Base-by-base conservation (phyloP, 805 yeast species). In the Kluyveromyces siamensis region DNA sequence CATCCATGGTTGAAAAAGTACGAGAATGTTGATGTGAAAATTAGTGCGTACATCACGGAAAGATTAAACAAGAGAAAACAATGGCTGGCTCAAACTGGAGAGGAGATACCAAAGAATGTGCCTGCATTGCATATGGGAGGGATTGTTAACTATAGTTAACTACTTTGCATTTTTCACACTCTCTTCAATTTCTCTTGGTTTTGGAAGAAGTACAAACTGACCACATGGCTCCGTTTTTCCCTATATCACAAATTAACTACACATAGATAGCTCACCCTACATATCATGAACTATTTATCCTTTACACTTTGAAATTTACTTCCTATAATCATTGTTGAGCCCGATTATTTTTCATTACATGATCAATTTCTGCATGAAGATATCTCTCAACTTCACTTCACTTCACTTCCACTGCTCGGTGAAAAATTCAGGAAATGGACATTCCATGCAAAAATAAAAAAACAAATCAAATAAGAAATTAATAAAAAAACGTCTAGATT, bases 1-100 rank as follows among this genome's bases (percentile, higher is more conserved):
- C 95, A 87, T 62, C 93, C 93, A 2, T 93, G 99, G 98, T 69
- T 93, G 50, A 63, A 71, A 27, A 74, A 72, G 53, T 74, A 75
- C 56, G 62, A 74, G 46, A 70, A 72, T 40, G 72, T 67, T 35
- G 69, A 68, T 44, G 63, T 62, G 9, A 60, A 60, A 1, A 63
- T 71, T 69, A 62, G 66, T 30, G 55, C 51, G 1, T 71, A 73
- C 36, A 71, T 77, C 37, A 57, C 65, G 10, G 51, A 57, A 27
- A 67, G 72, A 48, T 47, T 72, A 10, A 62, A 61, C 37, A 65
- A 62, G 48, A 57, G 65, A 35, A 54, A 56, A 35, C 49, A 55
- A 39, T 56, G 55, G 19, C 46, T 65, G 40, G 62, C 61, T 41
- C 56, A 56, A 37, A 66, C 65, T 39, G 56, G 55, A 30, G 52